Conservation (phyloP, 768 basidiomycete species). For the Suillus fuscotomentosus region DNA sequence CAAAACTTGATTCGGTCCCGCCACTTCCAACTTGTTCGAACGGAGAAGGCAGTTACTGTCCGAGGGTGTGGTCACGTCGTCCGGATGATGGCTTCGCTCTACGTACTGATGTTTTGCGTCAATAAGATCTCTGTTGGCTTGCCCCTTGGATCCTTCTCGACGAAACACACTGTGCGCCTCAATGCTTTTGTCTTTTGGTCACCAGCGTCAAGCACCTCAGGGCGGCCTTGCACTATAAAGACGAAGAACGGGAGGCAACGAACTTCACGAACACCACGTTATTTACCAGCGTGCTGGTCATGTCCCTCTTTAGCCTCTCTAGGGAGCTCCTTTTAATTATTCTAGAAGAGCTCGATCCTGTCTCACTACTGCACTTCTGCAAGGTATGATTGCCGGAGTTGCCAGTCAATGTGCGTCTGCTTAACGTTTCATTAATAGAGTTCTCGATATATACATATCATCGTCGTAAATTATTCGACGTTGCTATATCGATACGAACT, state of each 20-base stretch:
- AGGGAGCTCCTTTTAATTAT: conserved; percentile 28
- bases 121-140: conserved; percentile 23
- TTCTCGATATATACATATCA: conserved; percentile 19
- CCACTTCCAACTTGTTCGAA: conserved; percentile 26
- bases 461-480: conserved; percentile 23
- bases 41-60: conserved; percentile 21
- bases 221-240: conserved; percentile 28
- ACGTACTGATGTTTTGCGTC: conserved; percentile 27
- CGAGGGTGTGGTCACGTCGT: conserved; percentile 19
- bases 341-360: conserved; percentile 32
- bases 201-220: conserved; percentile 21
- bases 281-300: conserved; percentile 33
- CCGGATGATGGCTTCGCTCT: conserved; percentile 19
- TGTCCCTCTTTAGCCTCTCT: conserved; percentile 33
- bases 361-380: conserved; percentile 32
- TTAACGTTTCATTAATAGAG: conserved; percentile 17
- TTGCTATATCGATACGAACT: conserved; percentile 34
- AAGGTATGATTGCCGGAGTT: conserved; percentile 17
- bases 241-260: conserved; percentile 10
- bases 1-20: conserved; percentile 32
- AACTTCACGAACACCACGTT: conserved; percentile 16
- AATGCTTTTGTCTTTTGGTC: conserved; percentile 34
- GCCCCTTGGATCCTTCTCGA: conserved; percentile 30
- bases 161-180: conserved; percentile 26
- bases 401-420: background rate